These are phyloP conservation scores for Ulota crispa DNA, from an alignment of 225 moss, liverwort and hornwort genomes.

Conservation along the genomic window DNA sequence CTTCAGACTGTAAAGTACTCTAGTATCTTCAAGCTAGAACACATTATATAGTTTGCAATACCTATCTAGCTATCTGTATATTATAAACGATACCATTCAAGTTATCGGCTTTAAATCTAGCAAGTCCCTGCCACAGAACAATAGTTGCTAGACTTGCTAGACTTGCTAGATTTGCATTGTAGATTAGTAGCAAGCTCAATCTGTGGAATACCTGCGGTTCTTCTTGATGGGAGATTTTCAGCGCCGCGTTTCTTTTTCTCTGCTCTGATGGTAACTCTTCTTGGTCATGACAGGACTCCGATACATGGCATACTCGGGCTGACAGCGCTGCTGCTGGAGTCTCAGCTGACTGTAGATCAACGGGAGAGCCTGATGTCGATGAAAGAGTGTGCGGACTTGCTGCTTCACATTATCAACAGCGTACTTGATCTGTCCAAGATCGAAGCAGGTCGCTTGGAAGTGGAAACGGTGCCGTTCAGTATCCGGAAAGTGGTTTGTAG, in stretches of 20 bases:
- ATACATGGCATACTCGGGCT: conserved; percentile 83
- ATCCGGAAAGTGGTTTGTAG: conserved; percentile 59
- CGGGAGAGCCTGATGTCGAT: conserved; percentile 67
- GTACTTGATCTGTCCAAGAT: conserved; percentile 81
- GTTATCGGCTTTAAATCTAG: neutral
- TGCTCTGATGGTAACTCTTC: neutral
- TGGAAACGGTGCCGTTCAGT: conserved; percentile 64
- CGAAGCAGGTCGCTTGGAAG: conserved; percentile 80
- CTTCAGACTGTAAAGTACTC: neutral
- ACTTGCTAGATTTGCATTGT: neutral
- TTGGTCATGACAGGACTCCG: conserved; percentile 61
- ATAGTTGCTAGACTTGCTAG: neutral
- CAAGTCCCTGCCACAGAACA: neutral
- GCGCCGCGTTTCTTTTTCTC: neutral
- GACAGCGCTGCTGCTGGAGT: conserved; percentile 67
- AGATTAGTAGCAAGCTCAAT: neutral
- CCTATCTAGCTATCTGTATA: neutral
- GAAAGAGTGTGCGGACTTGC: conserved; percentile 80
- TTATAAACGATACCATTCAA: neutral
- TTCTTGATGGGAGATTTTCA: neutral
- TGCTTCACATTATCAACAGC: conserved; percentile 80
- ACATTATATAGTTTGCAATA: neutral
- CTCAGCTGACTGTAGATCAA: conserved; percentile 62
- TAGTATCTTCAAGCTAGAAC: neutral
- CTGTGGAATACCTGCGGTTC: neutral